Conservation (phyloP, 768 basidiomycete species). For the Russula dissimulans region DNA sequence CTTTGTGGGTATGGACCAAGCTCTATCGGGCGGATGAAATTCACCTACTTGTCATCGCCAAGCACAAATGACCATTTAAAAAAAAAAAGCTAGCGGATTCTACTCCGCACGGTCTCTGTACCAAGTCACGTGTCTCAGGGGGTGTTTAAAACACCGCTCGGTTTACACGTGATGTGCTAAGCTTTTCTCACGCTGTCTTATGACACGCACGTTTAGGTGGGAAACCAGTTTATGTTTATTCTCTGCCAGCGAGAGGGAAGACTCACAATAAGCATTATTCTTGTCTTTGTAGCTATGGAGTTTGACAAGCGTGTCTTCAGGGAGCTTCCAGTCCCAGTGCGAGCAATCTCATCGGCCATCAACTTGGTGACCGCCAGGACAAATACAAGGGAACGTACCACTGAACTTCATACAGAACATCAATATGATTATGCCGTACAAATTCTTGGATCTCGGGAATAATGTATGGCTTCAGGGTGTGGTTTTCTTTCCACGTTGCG, state of each 20-base stretch:
- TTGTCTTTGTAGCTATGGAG: slow-evolving; percentile 34
- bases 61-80: too few relatives aligned
- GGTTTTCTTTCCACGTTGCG: slow-evolving; percentile 21
- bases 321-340: slow-evolving; percentile 42
- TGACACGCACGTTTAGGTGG: too few relatives aligned
- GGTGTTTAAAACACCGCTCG: too few relatives aligned
- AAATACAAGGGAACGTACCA: slow-evolving; percentile 4
- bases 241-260: neutral
- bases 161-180: too few relatives aligned
- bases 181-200: too few relatives aligned
- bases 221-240: too few relatives aligned
- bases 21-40: too few relatives aligned
- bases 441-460: slow-evolving; percentile 45
- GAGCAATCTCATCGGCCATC: slow-evolving; percentile 32
- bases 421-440: slow-evolving; percentile 39
- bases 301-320: slow-evolving; percentile 41
- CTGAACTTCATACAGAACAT: slow-evolving; percentile 18
- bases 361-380: neutral
- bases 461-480: slow-evolving; percentile 42
- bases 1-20: too few relatives aligned
- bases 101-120: too few relatives aligned
- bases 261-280: slow-evolving; percentile 14
- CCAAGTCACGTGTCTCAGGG: too few relatives aligned
- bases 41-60: too few relatives aligned
- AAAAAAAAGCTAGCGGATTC: too few relatives aligned